These are phyloP conservation scores for Nicotiana attenuata DNA, from an alignment of 257 asterid species.

Conservation along the genomic window DNA sequence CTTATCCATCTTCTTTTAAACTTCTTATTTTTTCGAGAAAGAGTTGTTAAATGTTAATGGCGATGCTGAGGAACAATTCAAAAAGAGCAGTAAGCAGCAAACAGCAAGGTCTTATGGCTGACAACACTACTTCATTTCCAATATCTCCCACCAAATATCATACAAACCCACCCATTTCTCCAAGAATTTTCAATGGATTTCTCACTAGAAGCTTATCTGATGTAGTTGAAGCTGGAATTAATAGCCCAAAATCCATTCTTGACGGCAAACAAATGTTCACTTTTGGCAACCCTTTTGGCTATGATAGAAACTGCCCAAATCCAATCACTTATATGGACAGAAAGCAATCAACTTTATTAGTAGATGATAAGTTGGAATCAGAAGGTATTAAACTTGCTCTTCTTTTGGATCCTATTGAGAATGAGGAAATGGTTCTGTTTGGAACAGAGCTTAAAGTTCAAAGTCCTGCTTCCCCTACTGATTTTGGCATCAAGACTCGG, in stretches of 20 bases:
- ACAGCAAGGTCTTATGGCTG: constrained; percentile 52
- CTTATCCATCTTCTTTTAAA: neutral
- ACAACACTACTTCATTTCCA: constrained; percentile 22
- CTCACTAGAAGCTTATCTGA: constrained; percentile 38
- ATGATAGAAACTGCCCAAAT: constrained; percentile 19
- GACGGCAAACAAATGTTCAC: constrained; percentile 36
- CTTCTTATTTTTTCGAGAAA: neutral
- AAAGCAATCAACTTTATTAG: neutral
- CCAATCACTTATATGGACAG: constrained; percentile 9
- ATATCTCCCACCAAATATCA: constrained; percentile 38
- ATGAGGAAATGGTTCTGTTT: constrained; percentile 34
- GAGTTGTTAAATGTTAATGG: neutral
- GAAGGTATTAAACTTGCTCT: constrained; percentile 55
- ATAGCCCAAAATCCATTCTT: constrained; percentile 58
- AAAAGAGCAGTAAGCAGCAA: constrained; percentile 53
- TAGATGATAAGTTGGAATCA: constrained; percentile 21
- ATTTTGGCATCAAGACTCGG: constrained; percentile 83
- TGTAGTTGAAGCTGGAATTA: constrained; percentile 17
- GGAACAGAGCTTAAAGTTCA: constrained; percentile 61
- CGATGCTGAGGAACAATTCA: constrained; percentile 72
- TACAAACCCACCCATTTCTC: constrained; percentile 37
- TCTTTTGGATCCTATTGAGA: too few species aligned
- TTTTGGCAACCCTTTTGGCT: constrained; percentile 47
- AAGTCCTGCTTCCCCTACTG: constrained; percentile 61
- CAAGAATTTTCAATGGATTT: constrained; percentile 57